Evolutionary conservation across 129 eudicot species (phyloP), one percentile per base, ranked within the genome.

Genomic region (Mikania micrantha): DNA sequence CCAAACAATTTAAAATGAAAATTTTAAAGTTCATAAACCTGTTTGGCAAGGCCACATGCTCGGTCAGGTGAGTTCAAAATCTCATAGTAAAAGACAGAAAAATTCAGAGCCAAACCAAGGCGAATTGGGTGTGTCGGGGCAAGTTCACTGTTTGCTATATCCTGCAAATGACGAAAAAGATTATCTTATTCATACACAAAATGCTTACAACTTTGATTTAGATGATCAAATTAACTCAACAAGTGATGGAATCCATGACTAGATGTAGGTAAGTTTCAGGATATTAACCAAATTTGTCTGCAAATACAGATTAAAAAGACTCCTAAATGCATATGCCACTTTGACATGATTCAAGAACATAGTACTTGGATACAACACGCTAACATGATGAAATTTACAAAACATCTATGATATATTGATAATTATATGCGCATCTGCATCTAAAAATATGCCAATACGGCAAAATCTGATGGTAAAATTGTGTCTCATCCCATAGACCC

Each of bases 1-100:
- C n/a, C n/a, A n/a, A n/a, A n/a, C n/a, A n/a, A n/a, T n/a, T n/a
- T n/a, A n/a, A n/a, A n/a, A n/a, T n/a, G n/a, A n/a, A n/a, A 42
- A 42, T 25, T 38, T 38, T 29, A 20, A n/a, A 28, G 49, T 4
- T 69, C 58, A 29, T 62, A n/a, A n/a, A 83, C 87, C 84, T 83
- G 87, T 72, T 83, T 83, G 56, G 87, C 87, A 70, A 82, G 87
- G 75, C 74, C 61, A 62, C 87, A 82, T 70, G 87, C 87, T 45
- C 84, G 73, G 29, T 83, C 87, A 1, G 87, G 84, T 50, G 87
- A 83, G 65, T 83, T 83, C 79, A 83, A 76, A 62, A 83, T 83
- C 74, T 83, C 87, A 72, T 83, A 83, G 84, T 83, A 83, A 71
- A 83, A 83, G 35, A 83, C 87, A 29, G 87, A 83, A 67, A 83